Evolutionary conservation across 78 protist genomes (phyloP).

Genomic region (Protostelium mycophagum): DNA sequence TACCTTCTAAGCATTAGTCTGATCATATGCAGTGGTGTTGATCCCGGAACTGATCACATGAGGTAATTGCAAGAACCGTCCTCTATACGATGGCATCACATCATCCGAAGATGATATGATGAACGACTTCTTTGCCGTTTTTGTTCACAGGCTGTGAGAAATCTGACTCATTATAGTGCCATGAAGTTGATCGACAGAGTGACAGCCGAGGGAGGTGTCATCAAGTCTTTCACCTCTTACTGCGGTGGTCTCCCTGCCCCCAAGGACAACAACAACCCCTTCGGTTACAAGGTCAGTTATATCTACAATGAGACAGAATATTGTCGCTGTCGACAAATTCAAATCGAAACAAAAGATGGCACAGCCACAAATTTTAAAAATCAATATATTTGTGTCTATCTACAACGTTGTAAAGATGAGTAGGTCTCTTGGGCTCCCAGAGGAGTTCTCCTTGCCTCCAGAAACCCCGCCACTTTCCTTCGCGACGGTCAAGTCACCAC

Average conservation of each 20-base stretch:
- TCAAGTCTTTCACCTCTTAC: constrained; percentile 7
- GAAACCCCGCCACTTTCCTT: constrained; percentile 9
- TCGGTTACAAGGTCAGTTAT: constrained; percentile 53
- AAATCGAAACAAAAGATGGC: no score
- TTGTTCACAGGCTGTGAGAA: no score
- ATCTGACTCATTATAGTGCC: no score
- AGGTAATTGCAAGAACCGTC: neutral
- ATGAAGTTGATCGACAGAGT: neutral
- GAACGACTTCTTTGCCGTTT: no score
- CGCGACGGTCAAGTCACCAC: neutral
- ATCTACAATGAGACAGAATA: no score
- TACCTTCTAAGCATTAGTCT: neutral
- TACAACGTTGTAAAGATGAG: no score
- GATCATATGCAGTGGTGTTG: constrained; percentile 2
- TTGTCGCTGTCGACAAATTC: no score
- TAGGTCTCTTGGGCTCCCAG: constrained; percentile 73
- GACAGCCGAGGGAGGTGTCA: neutral
- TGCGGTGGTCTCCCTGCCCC: constrained; percentile 81
- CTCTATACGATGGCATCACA: no score
- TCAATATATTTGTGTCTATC: no score
- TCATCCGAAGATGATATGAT: no score
- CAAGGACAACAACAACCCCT: constrained; percentile 39
- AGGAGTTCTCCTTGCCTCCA: constrained; percentile 62
- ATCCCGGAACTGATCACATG: constrained; percentile 15
- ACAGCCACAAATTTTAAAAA: no score